These are phyloP conservation scores for Colletotrichum euphorbiae DNA, from an alignment of 2,329 filamentous ascomycete genomes.

Conservation along the genomic window DNA sequence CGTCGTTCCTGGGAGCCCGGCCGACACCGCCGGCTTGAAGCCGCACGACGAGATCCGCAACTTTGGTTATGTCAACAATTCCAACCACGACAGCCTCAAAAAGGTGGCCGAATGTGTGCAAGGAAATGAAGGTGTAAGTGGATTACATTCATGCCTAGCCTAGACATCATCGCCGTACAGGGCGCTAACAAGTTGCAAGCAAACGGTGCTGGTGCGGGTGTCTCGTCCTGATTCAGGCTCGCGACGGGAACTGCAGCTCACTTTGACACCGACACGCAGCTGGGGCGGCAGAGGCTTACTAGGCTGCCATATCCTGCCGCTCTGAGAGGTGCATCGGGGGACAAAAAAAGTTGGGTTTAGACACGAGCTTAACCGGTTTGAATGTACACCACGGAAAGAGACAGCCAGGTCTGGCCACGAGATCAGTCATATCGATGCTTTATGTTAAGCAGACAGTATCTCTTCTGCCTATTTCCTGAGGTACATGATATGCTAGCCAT, in stretches of 20 bases:
- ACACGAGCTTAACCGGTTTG: not conserved
- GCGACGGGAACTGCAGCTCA: conserved; percentile 73
- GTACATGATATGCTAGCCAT: too few species aligned
- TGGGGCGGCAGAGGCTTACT: conserved; percentile 94
- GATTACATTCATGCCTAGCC: not conserved
- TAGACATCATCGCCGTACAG: not conserved
- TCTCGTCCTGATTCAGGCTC: conserved; percentile 59
- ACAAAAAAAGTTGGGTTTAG: not conserved
- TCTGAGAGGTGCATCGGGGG: conserved; percentile 60
- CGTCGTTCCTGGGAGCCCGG: conserved; percentile 82
- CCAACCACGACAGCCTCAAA: conserved; percentile 86
- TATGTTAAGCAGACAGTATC: too few species aligned
- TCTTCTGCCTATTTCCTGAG: too few species aligned
- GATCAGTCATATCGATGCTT: too few species aligned
- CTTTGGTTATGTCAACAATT: conserved; percentile 86
- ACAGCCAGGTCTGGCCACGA: not conserved
- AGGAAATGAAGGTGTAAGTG: conserved; percentile 86
- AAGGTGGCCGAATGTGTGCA: conserved; percentile 92
- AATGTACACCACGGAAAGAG: not conserved
- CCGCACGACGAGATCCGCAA: conserved; percentile 83
- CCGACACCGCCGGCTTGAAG: conserved; percentile 83
- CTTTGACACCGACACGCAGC: conserved; percentile 78
- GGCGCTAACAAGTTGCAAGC: conserved; percentile 59
- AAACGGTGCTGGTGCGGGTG: conserved; percentile 76
- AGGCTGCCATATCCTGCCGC: conserved; percentile 88